Base-by-base conservation (phyloP, 345 rosid species). In the Combretum micranthum region DNA sequence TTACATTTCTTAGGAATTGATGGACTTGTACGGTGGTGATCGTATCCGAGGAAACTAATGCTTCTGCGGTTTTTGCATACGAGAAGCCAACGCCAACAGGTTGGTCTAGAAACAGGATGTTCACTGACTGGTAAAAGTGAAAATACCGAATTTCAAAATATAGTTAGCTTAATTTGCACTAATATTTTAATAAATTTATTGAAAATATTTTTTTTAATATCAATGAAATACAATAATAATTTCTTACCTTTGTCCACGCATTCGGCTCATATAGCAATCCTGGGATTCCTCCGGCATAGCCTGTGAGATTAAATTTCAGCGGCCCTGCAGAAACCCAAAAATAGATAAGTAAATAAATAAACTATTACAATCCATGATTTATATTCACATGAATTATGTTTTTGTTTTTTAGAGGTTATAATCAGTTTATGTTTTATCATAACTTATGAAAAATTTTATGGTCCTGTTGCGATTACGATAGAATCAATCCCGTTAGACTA, bases 21-120 rank as follows among this genome's bases (percentile, higher is more conserved):
- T 32, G 39, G 39, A 32, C 9, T 32, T 32, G 39, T 32, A 11
- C 39, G 9, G 7, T 32, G 39, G 5, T 7, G 6, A 32, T 2
- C 9, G 39, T 7, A 7, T 32, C 39, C 39, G 39, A 62, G 37
- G 58, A 26, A 4, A 57, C n/a, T 39, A 53, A 68, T 23, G 46
- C 67, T 1, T 25, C 57, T 9, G 54, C 12, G 2, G 62, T 57
- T 22, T 61, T 64, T 44, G 77, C 57, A 47, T 69, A 73, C 15
- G 70, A 64, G 43, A 73, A 73, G 1, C 77, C 73, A 18, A 70
- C 54, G 4, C 76, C 76, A 25, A 72, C 76, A 15, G 76, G 76
- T 15, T 68, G 62, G 21, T 67, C 76, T 19, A 67, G 16, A 48
- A 67, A 72, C 37, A 72, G 20, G 32, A 67, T 55, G 59, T 45